phyloP scores from a whole-genome alignment of 2,329 filamentous ascomycete genomes.

The Mycosphaerelloides madeirae region DNA sequence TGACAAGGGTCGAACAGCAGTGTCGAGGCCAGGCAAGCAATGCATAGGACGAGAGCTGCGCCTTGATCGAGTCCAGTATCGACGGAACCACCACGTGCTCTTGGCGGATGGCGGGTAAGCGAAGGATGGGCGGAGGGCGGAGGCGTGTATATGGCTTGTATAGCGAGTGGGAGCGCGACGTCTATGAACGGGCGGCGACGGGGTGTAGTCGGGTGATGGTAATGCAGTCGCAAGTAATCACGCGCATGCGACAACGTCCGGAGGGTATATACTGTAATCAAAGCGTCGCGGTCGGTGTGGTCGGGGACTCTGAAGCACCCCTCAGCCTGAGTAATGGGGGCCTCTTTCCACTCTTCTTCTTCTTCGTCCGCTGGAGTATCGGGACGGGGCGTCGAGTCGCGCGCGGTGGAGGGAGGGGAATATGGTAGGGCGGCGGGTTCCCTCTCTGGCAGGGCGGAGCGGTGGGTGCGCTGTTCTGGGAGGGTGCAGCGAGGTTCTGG shows the following conservation, averaged over 20 bases:
- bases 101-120: constrained; percentile 2
- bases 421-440: no score
- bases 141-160: not conserved
- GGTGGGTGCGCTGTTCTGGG: no score
- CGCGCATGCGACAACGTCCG: constrained; percentile 1
- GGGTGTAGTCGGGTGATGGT: not conserved
- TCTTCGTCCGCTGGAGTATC: no score
- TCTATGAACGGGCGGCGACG: not conserved
- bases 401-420: no score
- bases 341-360: no score
- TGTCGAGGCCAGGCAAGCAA: constrained; percentile 20
- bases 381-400: no score
- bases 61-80: constrained; percentile 4
- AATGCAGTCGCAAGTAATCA: not conserved
- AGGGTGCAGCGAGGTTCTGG: no score
- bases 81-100: constrained; percentile 16
- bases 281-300: not conserved
- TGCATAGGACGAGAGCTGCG: constrained; percentile 25
- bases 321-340: no score
- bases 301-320: not conserved
- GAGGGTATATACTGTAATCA: not conserved
- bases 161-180: not conserved
- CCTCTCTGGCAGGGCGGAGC: no score
- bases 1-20: constrained; percentile 27
- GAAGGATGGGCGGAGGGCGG: not conserved